Evolutionary conservation across 805 yeast species (phyloP).

Genomic region (Candida andamanensis): DNA sequence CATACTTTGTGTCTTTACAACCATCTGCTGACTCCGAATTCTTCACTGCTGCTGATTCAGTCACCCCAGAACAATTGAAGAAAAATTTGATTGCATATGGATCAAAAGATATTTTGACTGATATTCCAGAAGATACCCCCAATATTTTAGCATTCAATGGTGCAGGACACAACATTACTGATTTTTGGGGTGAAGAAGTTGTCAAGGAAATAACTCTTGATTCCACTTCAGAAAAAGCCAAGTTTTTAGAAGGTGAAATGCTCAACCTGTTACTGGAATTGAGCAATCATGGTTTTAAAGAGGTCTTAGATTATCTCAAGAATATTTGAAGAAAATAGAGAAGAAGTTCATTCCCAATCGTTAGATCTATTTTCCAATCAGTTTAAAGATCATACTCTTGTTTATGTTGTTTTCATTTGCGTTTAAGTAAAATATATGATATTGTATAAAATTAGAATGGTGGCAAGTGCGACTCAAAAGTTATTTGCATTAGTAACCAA

Average conservation of each 20-base stretch:
- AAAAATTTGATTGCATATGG: slow-evolving; percentile 67
- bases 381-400: too few species aligned
- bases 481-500: too few species aligned
- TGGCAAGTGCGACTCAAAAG: too few species aligned
- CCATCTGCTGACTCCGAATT: slow-evolving; percentile 68
- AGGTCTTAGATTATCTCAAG: too few species aligned
- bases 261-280: too few species aligned
- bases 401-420: too few species aligned
- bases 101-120: slow-evolving; percentile 53
- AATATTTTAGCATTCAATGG: slow-evolving; percentile 76
- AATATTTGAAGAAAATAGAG: too few species aligned
- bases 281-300: too few species aligned
- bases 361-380: too few species aligned
- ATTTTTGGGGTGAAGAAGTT: slow-evolving; percentile 48
- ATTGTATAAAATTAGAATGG: too few species aligned
- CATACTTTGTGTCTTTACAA: slow-evolving; percentile 83
- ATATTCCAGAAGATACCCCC: slow-evolving; percentile 70
- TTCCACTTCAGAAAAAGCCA: slow-evolving; percentile 15
- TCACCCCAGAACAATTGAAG: slow-evolving; percentile 73
- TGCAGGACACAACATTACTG: slow-evolving; percentile 66
- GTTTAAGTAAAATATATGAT: too few species aligned
- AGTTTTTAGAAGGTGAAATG: slow-evolving; percentile 5
- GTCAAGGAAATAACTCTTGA: slow-evolving; percentile 1
- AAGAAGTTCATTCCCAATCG: too few species aligned
- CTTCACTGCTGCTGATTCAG: slow-evolving; percentile 45